A percentile compares a stretch with the other conserved stretches of the same genome.
Conservation (phyloP, 371 early-diverging fungal genomes). For the Mucor mucedo region DNA sequence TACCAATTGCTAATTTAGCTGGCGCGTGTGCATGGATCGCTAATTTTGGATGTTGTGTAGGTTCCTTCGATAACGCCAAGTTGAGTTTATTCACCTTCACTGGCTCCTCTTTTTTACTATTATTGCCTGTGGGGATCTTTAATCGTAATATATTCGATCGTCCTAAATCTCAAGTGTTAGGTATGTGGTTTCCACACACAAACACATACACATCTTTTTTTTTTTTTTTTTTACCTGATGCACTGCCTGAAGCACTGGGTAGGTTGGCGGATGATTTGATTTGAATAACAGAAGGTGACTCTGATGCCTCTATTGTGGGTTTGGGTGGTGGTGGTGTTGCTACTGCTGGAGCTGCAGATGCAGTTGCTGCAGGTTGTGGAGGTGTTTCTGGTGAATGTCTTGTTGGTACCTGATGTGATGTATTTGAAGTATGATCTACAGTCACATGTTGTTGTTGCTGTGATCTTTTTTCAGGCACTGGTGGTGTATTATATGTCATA, state of each 20-base stretch:
- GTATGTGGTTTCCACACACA: neutral
- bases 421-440: neutral
- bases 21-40: no score
- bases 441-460: neutral
- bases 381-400: neutral
- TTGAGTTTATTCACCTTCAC: neutral
- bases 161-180: neutral
- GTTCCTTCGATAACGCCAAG: neutral
- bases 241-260: neutral
- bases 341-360: no score
- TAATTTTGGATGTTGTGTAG: neutral
- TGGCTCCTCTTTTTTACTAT: neutral
- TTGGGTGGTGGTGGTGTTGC: neutral
- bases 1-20: conserved; percentile 33
- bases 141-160: conserved; percentile 19
- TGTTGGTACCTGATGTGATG: neutral
- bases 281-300: no score
- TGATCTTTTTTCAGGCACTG: no score
- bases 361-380: no score
- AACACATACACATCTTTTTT: no score
- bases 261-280: neutral
- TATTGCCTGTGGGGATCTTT: conserved; percentile 5
- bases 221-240: neutral
- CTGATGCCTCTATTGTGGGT: neutral
- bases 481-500: no score